Evolutionary conservation across 129 eudicot species (phyloP).

Genomic region (Chrysanthemum seticuspe): DNA sequence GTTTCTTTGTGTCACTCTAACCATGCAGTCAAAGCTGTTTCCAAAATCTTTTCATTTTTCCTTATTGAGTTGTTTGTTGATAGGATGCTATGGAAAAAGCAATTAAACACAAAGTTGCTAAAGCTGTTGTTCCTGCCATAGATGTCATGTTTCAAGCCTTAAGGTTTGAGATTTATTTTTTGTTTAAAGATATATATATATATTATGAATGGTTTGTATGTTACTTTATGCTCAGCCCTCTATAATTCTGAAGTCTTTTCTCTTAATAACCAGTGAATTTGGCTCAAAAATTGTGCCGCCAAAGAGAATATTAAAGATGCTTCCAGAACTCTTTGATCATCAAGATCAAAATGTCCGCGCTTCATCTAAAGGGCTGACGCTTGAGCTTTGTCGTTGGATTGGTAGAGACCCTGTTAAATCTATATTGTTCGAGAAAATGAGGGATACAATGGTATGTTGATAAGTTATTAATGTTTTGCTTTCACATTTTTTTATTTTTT

Average conservation of each 20-base stretch:
- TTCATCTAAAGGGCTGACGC: conserved; percentile 93
- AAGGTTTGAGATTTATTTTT: conserved; percentile 49
- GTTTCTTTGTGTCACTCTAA: neutral
- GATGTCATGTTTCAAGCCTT: conserved; percentile 99
- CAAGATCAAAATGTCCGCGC: conserved; percentile 99
- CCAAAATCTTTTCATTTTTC: neutral
- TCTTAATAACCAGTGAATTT: conserved; percentile 68
- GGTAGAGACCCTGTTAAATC: conserved; percentile 98
- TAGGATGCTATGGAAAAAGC: conserved; percentile 99
- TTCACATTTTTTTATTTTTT: neutral
- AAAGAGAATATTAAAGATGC: conserved; percentile 96
- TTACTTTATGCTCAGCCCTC: neutral
- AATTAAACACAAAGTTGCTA: conserved; percentile 90
- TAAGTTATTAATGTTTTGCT: neutral
- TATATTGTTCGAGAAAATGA: conserved; percentile 93
- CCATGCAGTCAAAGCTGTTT: neutral
- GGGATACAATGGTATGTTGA: conserved; percentile 90
- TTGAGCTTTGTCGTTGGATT: conserved; percentile 99
- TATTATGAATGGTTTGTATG: neutral
- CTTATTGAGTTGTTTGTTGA: conserved; percentile 15
- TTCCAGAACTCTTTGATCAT: conserved; percentile 98
- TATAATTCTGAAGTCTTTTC: conserved; percentile 17
- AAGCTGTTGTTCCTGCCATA: conserved; percentile 99
- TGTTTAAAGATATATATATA: neutral
- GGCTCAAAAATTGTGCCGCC: conserved; percentile 96